Percentiles rank a stretch among this genome's conserved stretches.
phyloP scores from a whole-genome alignment of 768 basidiomycete genomes.

The Dentipellis fragilis region DNA sequence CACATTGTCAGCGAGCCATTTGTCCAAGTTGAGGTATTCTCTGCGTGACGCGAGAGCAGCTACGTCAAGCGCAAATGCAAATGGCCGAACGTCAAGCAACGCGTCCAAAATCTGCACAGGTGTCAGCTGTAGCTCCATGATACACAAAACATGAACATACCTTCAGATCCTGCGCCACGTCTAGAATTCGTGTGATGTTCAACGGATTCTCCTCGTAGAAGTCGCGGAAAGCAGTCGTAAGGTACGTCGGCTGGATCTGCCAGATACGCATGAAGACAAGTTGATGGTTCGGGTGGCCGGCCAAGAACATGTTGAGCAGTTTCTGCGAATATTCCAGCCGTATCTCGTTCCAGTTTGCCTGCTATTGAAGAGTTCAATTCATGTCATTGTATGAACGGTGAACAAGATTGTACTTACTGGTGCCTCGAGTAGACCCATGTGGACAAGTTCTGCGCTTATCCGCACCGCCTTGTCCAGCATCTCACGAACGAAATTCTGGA shows the following conservation, averaged over 20 bases:
- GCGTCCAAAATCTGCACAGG: conserved; percentile 73
- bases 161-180: conserved; percentile 92
- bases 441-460: conserved; percentile 87
- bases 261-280: conserved; percentile 95
- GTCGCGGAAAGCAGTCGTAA: conserved; percentile 81
- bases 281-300: conserved; percentile 89
- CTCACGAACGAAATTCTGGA: conserved; percentile 71
- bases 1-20: conserved; percentile 91
- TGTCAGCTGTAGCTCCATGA: background rate
- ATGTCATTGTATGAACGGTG: conserved; percentile 5
- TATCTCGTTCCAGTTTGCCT: conserved; percentile 81
- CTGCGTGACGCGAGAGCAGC: conserved; percentile 88
- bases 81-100: conserved; percentile 83
- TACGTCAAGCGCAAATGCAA: conserved; percentile 86
- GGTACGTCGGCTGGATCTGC: conserved; percentile 80
- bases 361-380: conserved; percentile 25
- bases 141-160: conserved; percentile 28
- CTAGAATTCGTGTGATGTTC: conserved; percentile 89
- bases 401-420: conserved; percentile 46
- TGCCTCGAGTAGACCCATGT: conserved; percentile 88
- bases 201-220: conserved; percentile 88
- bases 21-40: conserved; percentile 92
- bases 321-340: conserved; percentile 82
- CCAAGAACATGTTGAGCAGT: conserved; percentile 81
- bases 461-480: conserved; percentile 92